phyloP scores from a whole-genome alignment of 2,329 filamentous ascomycete genomes.

The Dactylellina sp. region DNA sequence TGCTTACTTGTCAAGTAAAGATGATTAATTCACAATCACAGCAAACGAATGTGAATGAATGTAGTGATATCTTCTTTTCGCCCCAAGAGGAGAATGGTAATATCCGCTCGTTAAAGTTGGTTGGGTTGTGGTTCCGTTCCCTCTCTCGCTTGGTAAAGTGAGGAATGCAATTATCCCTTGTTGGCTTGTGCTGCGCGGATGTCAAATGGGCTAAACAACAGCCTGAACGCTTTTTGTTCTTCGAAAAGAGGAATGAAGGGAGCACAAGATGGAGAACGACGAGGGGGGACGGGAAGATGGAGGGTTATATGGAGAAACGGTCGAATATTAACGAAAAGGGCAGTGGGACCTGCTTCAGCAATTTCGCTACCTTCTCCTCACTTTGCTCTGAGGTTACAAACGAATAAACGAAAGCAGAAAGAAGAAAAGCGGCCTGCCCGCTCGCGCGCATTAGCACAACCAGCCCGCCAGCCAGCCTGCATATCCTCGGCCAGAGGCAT shows the following conservation, averaged over 20 bases:
- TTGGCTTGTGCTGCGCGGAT: constrained; percentile 17
- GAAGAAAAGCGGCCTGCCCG: constrained; percentile 34
- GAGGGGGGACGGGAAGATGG: constrained; percentile 29
- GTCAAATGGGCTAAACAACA: constrained; percentile 33
- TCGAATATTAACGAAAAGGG: constrained; percentile 18
- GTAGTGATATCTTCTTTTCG: too few relatives aligned
- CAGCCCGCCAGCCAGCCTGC: constrained; percentile 24
- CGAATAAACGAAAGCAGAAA: constrained; percentile 18
- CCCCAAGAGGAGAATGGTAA: constrained; percentile 19
- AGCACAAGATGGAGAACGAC: constrained; percentile 9
- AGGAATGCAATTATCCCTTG: constrained; percentile 46
- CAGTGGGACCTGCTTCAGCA: constrained; percentile 1
- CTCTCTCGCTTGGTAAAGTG: constrained; percentile 19
- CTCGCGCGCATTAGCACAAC: neutral
- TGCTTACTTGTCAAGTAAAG: neutral
- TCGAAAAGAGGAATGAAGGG: constrained; percentile 20
- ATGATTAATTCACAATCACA: neutral
- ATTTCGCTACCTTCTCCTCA: constrained; percentile 12
- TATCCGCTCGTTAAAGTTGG: neutral
- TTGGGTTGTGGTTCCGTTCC: neutral
- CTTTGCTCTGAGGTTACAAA: constrained; percentile 22
- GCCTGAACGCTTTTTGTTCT: constrained; percentile 42
- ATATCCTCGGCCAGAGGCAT: constrained; percentile 29
- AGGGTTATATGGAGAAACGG: constrained; percentile 46
- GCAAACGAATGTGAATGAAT: constrained; percentile 18